Evolutionary conservation across 2,329 filamentous ascomycete genomes (phyloP), one percentile per base, ranked within the genome.

Genomic region (Xylariaceae sp.): DNA sequence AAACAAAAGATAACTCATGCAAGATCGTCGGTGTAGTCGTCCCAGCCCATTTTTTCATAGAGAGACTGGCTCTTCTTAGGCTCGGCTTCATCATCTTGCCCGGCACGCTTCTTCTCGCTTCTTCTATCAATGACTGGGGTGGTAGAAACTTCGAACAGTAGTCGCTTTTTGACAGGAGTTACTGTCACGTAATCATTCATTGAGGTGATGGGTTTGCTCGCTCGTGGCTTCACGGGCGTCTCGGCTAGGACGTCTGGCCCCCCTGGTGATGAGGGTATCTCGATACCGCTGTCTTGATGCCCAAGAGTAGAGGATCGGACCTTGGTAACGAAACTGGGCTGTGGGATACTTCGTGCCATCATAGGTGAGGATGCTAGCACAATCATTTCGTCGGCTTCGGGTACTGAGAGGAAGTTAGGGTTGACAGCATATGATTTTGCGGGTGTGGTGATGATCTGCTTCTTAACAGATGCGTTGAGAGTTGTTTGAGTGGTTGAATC

Each of bases 31-130:
- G 78, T 73, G 62, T 84, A 81, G 60, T 83, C 81, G 62, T 83
- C 81, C 83, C 83, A 86, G 51, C 83, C 82, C 48, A 85, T 70
- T 64, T 73, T 74, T 65, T 82, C 75, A 65, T 81, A 86, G 55
- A 85, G 80, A 9, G 79, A 80, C 62, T 73, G 62, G 39, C 71
- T 70, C 60, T 68, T 73, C 54, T 64, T 39, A 3, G 64, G n/a
- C 23, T 50, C 51, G 35, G 60, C 58, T 58, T 62, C 61, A 62
- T 57, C 9, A 60, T 53, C 55, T 60, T 59, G 35, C 62, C 54
- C 5, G 58, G 35, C 18, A 34, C 44, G 39, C 11, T 48, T 51
- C 37, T 23, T 35, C 17, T 53, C 34, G 10, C 15, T 15, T 10
- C 15, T 17, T 10, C 17, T 39, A 48, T 37, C 42, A 44, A 53